phyloP scores from a whole-genome alignment of 192 early-diverging fungal genomes.

The Globomyces pollinis-pini region DNA sequence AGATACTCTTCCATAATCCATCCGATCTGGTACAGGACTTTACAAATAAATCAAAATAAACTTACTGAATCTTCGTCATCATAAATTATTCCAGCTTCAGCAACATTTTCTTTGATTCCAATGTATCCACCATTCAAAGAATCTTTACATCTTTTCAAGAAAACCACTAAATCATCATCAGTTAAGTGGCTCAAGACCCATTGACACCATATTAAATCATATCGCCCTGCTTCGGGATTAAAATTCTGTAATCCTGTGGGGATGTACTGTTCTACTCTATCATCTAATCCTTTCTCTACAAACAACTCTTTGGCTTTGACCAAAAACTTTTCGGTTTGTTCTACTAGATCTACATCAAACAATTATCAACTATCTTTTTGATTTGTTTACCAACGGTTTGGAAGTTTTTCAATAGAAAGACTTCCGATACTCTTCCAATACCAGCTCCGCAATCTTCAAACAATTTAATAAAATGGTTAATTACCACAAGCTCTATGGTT shows the following conservation, averaged over 20 bases:
- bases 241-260: conserved; percentile 80
- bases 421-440: conserved; percentile 86
- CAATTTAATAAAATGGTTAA: too few relatives aligned
- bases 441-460: conserved; percentile 81
- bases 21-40: conserved; percentile 68
- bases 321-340: conserved; percentile 73
- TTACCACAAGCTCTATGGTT: conserved; percentile 1
- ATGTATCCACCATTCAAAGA: conserved; percentile 68
- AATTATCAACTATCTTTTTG: too few relatives aligned
- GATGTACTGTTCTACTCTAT: conserved; percentile 57
- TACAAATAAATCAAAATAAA: too few relatives aligned
- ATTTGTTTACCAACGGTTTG: too few relatives aligned
- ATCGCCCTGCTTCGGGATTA: conserved; percentile 52
- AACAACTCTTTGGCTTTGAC: conserved; percentile 58
- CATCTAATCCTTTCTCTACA: conserved; percentile 45
- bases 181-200: conserved; percentile 94
- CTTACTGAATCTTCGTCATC: conserved; percentile 81
- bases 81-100: conserved; percentile 51
- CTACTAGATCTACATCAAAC: conserved; percentile 94
- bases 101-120: conserved; percentile 88
- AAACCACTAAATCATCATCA: conserved; percentile 76
- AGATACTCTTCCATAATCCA: conserved; percentile 49
- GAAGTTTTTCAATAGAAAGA: conserved; percentile 73
- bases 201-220: conserved; percentile 97
- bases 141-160: conserved; percentile 68